Evolutionary conservation across 2,329 filamentous ascomycete genomes (phyloP), one percentile per base, ranked within the genome.

Genomic region (Fusarium phyllophilum): DNA sequence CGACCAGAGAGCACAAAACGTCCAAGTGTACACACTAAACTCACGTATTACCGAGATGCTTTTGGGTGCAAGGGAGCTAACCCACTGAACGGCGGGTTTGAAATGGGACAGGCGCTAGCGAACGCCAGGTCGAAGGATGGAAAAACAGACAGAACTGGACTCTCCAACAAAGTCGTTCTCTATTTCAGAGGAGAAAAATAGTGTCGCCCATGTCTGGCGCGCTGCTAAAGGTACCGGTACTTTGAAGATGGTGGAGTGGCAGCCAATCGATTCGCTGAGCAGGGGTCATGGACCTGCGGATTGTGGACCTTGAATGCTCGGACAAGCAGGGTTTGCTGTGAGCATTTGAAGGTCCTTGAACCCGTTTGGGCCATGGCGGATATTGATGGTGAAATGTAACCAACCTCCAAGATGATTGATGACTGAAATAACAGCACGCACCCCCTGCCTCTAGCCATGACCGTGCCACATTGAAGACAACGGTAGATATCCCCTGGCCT

Each of bases 241-340:
- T 70, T 78, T 57, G 60, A 58, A 51, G 72, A 76, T 71, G 64
- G 68, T 65, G 60, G 45, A 46, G 52, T 64, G 48, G 36, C 46
- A 67, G 38, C 76, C 75, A 78, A 78, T 77, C 75, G 76, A 78
- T 73, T 65, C 51, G 59, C 57, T 61, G 66, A 66, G 70, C 73
- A 72, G 65, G 75, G 76, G 73, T 71, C 66, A 64, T 75, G 73
- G 73, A 78, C 76, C 68, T 74, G 72, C 72, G 72, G 69, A 72
- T 72, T 77, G 71, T 74, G 75, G 75, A 68, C 70, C 56, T 63
- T 59, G 58, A 64, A 75, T 66, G 68, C 68, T 71, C 66, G 57
- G 75, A 64, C 71, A 72, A 75, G 71, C 74, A 78, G 76, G 75
- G 74, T 62, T 62, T 49, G 56, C 38, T 66, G 71, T 70, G 66